Evolutionary conservation across 1,139 yeast species (phyloP), one percentile per base, ranked within the genome.

Genomic region (Geotrichum klebahnii): DNA sequence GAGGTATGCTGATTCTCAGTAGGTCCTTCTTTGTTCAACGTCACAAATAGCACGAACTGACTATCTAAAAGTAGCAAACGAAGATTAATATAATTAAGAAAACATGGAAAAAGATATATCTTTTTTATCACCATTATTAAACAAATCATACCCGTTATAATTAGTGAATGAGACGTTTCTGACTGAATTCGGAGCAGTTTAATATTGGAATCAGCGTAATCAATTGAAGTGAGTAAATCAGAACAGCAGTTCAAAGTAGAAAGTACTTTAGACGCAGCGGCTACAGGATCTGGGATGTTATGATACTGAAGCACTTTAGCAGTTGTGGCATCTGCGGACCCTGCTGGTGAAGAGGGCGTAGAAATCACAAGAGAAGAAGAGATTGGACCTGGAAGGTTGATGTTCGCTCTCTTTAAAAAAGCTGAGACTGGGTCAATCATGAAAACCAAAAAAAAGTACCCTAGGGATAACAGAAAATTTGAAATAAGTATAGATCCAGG

Each of bases 141-240:
- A n/a, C n/a, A n/a, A 16, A 16, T 16, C 45, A 24, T 34, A 49
- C 52, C 47, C n/a, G 52, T 35, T 10, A 49, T 29, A 24, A 49
- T 41, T 10, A 49, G 33, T 22, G 52, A 49, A 16, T 40, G 48
- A 3, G 44, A 38, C 6, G 37, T n/a, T 12, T 49, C 52, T 3
- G 52, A 44, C 26, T 49, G 52, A 10, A 49, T 39, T 14, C 52
- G 28, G 4, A 49, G 36, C 16, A 49, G 46, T 22, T 49, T 49
- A 16, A 46, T 38, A n/a, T 24, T 38, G 10, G 34, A n/a, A 19
- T 44, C 39, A 10, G 34, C 23, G 38, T 32, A 28, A 2, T 42
- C 45, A 20, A 42, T 23, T 20, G 46, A 40, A 12, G 39, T 22
- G 5, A 49, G 38, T 5, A 49, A 24, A 26, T 49, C 46, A 17